Conservation (phyloP, 2,329 filamentous ascomycete genomes). For the Golovinomyces cichoracearum region DNA sequence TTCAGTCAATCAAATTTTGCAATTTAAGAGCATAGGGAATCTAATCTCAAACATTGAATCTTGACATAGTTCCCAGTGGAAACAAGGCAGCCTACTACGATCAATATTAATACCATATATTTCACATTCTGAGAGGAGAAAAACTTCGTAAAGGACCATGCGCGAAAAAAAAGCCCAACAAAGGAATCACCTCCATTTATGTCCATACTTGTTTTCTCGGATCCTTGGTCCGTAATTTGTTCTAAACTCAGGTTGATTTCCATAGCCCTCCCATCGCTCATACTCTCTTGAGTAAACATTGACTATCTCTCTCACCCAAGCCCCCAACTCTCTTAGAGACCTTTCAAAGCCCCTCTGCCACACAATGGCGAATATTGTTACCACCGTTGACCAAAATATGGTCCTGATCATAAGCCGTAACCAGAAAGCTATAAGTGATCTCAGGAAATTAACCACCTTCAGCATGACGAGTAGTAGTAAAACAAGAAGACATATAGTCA, state of each 20-base stretch:
- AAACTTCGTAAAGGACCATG: not conserved
- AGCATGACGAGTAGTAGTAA: constrained; percentile 36
- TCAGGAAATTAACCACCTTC: constrained; percentile 40
- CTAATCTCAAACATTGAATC: no score
- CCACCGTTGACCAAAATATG: constrained; percentile 35
- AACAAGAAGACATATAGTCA: constrained; percentile 29
- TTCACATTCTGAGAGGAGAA: no score
- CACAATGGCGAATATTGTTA: constrained; percentile 27
- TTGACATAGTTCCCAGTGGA: not conserved
- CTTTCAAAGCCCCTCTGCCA: constrained; percentile 41
- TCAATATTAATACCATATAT: no score
- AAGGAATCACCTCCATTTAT: not conserved
- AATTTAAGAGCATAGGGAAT: no score
- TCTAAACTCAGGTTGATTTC: not conserved
- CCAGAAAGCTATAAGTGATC: constrained; percentile 52
- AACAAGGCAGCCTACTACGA: not conserved
- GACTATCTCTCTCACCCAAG: constrained; percentile 23
- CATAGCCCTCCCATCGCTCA: constrained; percentile 12
- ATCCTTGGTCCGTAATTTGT: not conserved
- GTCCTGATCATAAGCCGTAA: constrained; percentile 37
- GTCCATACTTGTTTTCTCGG: not conserved
- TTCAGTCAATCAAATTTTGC: no score
- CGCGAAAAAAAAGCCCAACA: not conserved
- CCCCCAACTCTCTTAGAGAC: constrained; percentile 32
- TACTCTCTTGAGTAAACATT: constrained; percentile 33